Evolutionary conservation across 768 basidiomycete genomes (phyloP).

Genomic region (Russula sp.): DNA sequence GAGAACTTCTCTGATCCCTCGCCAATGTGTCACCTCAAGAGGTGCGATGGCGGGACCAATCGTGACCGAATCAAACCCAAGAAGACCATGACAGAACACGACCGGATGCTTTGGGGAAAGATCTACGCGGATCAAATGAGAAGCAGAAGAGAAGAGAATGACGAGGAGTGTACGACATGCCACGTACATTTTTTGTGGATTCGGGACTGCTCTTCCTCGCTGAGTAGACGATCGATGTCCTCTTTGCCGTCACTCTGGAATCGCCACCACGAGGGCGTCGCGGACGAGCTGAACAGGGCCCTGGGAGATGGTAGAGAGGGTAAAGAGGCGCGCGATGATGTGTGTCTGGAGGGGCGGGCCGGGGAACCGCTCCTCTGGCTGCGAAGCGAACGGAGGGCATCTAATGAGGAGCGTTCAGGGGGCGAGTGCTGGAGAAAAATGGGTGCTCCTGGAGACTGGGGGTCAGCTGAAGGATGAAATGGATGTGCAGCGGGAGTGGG

Average conservation of each 20-base stretch:
- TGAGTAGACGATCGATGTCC: conserved; percentile 37
- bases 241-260: conserved; percentile 43
- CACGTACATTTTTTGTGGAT: conserved; percentile 55
- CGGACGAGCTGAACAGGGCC: conserved; percentile 1
- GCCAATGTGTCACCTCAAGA: conserved; percentile 89
- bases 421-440: conserved; percentile 31
- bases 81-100: conserved; percentile 92
- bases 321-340: conserved; percentile 17
- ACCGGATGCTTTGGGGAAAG: conserved; percentile 74
- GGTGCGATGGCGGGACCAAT: conserved; percentile 72
- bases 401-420: conserved; percentile 45
- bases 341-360: conserved; percentile 22
- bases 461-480: conserved; percentile 24
- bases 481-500: conserved; percentile 18
- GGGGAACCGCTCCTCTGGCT: conserved; percentile 23
- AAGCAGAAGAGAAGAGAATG: background rate
- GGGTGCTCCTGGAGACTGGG: conserved; percentile 29
- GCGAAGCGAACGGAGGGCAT: conserved; percentile 46
- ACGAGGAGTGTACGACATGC: background rate
- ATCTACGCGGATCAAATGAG: conserved; percentile 38
- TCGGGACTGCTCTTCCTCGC: conserved; percentile 42
- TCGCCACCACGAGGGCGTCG: conserved; percentile 38
- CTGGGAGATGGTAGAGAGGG: background rate
- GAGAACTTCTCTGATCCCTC: conserved; percentile 90
- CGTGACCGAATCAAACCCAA: conserved; percentile 82